Evolutionary conservation across 495 filamentous ascomycete species (phyloP), one percentile per base, ranked within the genome.

Genomic region (Lasiosphaeria hispida): DNA sequence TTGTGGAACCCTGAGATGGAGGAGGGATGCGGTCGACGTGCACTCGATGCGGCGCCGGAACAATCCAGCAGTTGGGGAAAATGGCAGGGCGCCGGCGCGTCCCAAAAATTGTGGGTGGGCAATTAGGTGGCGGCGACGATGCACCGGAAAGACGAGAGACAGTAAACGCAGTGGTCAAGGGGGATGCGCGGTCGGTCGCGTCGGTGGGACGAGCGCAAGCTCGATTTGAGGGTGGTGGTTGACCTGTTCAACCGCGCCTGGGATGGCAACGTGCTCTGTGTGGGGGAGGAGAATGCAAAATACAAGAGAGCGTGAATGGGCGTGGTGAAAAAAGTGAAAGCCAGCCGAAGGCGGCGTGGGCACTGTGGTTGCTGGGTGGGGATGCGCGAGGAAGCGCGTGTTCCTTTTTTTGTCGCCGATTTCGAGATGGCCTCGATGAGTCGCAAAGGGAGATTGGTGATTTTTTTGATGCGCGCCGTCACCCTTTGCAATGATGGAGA

Each of bases 391-490:
- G 63, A 72, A 71, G 69, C 67, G 75, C 71, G 76, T 70, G 70
- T 68, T 68, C 68, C 58, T 67, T 65, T 63, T 72, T 63, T 67
- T 68, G 70, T 64, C 68, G 69, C 69, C 65, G 59, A 68, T 69
- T 70, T 73, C 60, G 63, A 69, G 76, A 79, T 80, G 74, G 71
- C 58, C 66, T 73, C 65, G 74, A 80, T 80, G 75, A 59, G 68
- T 74, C 75, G 72, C 72, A 72, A 74, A 72, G 71, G 74, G 65
- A 74, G 74, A 74, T 67, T 71, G 75, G 76, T 70, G 77, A 76
- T 78, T 80, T 80, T 80, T 79, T 74, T 70, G 77, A 78, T 79
- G 76, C 75, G 75, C 70, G 67, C 68, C 36, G 61, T 70, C 63
- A 72, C 70, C 77, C 72, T 71, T 74, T 75, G 68, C 55, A 77